These are phyloP conservation scores for Starmerella vaccinii DNA, from an alignment of 805 yeast genomes.

Conservation along the genomic window DNA sequence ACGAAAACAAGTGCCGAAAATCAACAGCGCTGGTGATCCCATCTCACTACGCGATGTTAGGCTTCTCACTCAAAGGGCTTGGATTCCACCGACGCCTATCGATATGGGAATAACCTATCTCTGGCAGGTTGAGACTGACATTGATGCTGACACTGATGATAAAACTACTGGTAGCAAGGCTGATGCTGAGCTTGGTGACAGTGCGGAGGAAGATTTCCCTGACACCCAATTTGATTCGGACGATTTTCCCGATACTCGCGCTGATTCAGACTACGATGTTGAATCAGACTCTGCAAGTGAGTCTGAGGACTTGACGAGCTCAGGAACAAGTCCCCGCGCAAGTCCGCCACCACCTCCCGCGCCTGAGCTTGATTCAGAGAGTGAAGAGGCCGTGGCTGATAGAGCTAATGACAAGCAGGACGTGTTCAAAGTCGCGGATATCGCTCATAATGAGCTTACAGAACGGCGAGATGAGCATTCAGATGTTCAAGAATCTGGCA, in stretches of 20 bases:
- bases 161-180: background rate
- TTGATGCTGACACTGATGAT: constrained; percentile 30
- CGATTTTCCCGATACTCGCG: constrained; percentile 22
- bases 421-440: background rate
- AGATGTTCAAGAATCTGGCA: background rate
- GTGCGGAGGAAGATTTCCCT: constrained; percentile 14
- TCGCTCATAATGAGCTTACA: background rate
- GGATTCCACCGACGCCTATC: constrained; percentile 61
- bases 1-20: constrained; percentile 58
- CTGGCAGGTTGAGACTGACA: constrained; percentile 56
- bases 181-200: background rate
- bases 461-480: background rate
- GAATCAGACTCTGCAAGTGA: constrained; percentile 22
- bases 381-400: constrained; percentile 12
- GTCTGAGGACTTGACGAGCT: constrained; percentile 15
- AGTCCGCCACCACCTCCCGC: background rate
- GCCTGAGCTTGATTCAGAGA: constrained; percentile 17
- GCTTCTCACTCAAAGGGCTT: constrained; percentile 43
- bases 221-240: constrained; percentile 30
- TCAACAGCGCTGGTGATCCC: constrained; percentile 38
- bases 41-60: constrained; percentile 55
- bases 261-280: constrained; percentile 24
- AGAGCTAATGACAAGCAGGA: background rate
- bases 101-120: constrained; percentile 83
- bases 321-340: background rate